These are phyloP conservation scores for Neurospora sublineolata DNA, from an alignment of 495 filamentous ascomycete species.

Conservation along the genomic window DNA sequence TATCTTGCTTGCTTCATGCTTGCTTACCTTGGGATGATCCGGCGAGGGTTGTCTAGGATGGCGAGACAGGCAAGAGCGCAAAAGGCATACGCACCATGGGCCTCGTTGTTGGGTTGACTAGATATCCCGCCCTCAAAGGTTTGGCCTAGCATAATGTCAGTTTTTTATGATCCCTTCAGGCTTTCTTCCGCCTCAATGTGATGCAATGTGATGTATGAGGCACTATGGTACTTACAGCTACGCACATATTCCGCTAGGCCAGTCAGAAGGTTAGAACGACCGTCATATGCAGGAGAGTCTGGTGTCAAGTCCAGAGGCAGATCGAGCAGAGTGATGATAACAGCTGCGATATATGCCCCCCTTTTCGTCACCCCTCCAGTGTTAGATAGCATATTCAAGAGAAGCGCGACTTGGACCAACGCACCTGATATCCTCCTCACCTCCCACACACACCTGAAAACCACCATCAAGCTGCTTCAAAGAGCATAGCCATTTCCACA, in stretches of 20 bases:
- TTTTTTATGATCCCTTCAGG: background rate
- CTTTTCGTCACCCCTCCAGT: conserved; percentile 25
- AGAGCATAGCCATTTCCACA: conserved; percentile 80
- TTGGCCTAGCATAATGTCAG: conserved; percentile 49
- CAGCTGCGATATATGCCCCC: conserved; percentile 81
- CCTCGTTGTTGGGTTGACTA: conserved; percentile 69
- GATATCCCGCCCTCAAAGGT: conserved; percentile 90
- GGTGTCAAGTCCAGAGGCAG: conserved; percentile 66
- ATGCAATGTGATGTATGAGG: background rate
- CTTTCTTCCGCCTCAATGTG: background rate
- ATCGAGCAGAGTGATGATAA: conserved; percentile 69
- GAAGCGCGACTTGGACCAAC: conserved; percentile 4
- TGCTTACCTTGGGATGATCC: conserved; percentile 53
- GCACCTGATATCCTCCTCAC: conserved; percentile 86
- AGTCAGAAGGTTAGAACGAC: conserved; percentile 44
- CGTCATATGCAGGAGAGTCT: conserved; percentile 40
- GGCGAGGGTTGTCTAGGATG: conserved; percentile 65
- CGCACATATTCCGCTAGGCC: conserved; percentile 69
- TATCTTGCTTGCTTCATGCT: background rate
- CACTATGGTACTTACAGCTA: conserved; percentile 48
- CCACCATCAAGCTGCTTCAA: conserved; percentile 79
- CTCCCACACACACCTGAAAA: conserved; percentile 67
- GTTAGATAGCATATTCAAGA: background rate
- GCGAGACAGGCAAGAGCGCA: conserved; percentile 81
- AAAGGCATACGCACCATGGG: conserved; percentile 94